Base-by-base conservation (phyloP, 306 rosid species). In the Sindora glabra region DNA sequence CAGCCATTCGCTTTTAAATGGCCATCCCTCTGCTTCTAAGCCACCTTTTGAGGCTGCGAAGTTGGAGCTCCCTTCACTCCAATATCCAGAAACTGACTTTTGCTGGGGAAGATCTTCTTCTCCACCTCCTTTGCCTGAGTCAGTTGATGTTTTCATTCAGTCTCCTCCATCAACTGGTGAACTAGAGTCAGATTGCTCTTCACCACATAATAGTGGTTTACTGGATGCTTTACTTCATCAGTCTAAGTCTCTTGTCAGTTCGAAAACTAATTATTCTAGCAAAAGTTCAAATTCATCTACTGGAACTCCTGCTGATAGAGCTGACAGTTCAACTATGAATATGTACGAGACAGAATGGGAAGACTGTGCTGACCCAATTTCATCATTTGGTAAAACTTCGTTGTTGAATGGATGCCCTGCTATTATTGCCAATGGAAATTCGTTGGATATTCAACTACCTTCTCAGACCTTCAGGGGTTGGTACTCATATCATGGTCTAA, bases 11-110 rank as follows among this genome's bases (percentile, higher is more conserved):
- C 85, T 80, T 70, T 69, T 86, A 72, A 89, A 89, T 94, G 97
- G 90, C 82, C 86, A 82, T 74, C 80, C 81, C 87, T 86, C 97
- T 48, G 79, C 95, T 89, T 94, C 97, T 66, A 67, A 63, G 89
- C 88, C 95, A 67, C 38, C 71, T 62, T 68, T 24, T 33, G 87
- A 80, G 90, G 76, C 82, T 56, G 79, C 69, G 97, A 89, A 92
- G 96, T 75, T 59, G 77, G 99, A 94, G 97, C 99, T 94, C 97
- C 99, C 99, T 94, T 94, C 99, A 89, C 86, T 89, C 99, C 99
- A 94, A 94, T 84, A 80, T 94, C 67, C 90, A 67, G 86, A 89
- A 74, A 74, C 86, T 75, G 97, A 94, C 76, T 77, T 88, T 69
- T 74, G 82, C 79, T 85, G 96, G 96, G 86, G 81, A 42, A 68